phyloP scores from a whole-genome alignment of 2,329 filamentous ascomycete species.

The Drechslerella coelobrocha region DNA sequence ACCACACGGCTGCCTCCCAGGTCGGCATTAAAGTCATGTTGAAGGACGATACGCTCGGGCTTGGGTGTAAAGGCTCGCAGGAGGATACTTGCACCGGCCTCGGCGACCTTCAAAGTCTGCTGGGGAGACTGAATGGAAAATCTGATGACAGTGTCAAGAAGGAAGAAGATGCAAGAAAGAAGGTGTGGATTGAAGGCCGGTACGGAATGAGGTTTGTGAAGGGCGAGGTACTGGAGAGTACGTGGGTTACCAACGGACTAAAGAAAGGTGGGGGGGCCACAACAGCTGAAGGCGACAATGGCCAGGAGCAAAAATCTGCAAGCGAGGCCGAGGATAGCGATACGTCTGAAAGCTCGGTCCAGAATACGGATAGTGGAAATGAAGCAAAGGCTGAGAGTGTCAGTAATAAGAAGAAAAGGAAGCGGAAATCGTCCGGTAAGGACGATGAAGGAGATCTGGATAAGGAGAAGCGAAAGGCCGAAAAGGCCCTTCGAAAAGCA shows the following conservation, averaged over 20 bases:
- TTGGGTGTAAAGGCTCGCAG: constrained; percentile 77
- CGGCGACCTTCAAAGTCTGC: constrained; percentile 81
- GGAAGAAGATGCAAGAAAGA: constrained; percentile 73
- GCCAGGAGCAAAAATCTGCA: constrained; percentile 55
- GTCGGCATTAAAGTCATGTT: constrained; percentile 74
- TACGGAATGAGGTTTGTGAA: constrained; percentile 88
- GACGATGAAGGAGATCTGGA: constrained; percentile 57
- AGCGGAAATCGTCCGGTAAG: constrained; percentile 54
- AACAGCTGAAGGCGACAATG: constrained; percentile 30
- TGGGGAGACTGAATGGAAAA: constrained; percentile 89
- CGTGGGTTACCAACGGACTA: constrained; percentile 61
- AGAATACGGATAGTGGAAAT: constrained; percentile 54
- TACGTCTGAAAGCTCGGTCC: constrained; percentile 53
- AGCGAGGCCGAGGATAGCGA: constrained; percentile 54
- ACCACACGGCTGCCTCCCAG: constrained; percentile 79
- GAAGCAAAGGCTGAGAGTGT: constrained; percentile 53
- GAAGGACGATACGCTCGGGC: constrained; percentile 88
- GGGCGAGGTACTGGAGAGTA: constrained; percentile 75
- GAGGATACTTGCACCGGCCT: constrained; percentile 81
- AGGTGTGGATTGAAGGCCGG: constrained; percentile 74
- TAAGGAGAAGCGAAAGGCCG: constrained; percentile 63
- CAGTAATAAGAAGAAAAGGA: constrained; percentile 50
- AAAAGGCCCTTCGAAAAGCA: constrained; percentile 61
- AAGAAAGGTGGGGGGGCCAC: constrained; percentile 30
- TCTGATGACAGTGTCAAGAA: constrained; percentile 72